These are phyloP conservation scores for Fusarium sp. DNA, from an alignment of 2,329 filamentous ascomycete species.

Conservation along the genomic window DNA sequence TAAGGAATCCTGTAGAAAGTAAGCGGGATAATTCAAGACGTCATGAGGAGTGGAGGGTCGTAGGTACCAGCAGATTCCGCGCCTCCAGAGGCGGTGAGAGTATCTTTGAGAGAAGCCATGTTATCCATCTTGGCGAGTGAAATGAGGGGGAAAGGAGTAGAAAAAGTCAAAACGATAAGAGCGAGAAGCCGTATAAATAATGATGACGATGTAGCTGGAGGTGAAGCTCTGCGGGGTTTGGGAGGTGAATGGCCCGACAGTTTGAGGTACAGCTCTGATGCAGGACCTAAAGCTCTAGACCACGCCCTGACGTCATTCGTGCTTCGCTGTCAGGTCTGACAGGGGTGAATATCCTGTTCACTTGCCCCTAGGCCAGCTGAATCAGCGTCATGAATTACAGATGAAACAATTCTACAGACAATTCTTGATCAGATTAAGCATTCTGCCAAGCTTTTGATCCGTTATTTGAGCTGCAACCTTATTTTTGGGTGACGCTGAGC, in stretches of 20 bases:
- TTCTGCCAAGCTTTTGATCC: constrained; percentile 1
- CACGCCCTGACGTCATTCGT: constrained; percentile 15
- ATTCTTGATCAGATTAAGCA: background rate
- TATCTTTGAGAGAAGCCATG: constrained; percentile 37
- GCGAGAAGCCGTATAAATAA: background rate
- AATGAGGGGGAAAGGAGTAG: background rate
- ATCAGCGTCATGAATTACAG: background rate
- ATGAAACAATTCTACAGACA: background rate
- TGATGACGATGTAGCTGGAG: constrained; percentile 2
- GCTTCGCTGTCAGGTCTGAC: background rate
- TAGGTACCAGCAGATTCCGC: constrained; percentile 36
- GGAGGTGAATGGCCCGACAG: background rate
- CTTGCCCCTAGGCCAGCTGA: background rate
- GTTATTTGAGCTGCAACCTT: constrained; percentile 13
- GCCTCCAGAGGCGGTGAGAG: constrained; percentile 40
- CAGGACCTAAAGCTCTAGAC: background rate
- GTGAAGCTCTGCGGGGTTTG: constrained; percentile 19
- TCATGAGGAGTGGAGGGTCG: background rate
- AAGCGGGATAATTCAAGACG: constrained; percentile 1
- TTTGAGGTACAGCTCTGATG: background rate
- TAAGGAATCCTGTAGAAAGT: constrained; percentile 36
- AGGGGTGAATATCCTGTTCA: constrained; percentile 8
- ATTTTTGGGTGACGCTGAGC: background rate
- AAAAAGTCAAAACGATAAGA: accelerated
- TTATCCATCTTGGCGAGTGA: constrained; percentile 29